phyloP scores from a whole-genome alignment of 495 filamentous ascomycete species.

The Acidomyces sp. region DNA sequence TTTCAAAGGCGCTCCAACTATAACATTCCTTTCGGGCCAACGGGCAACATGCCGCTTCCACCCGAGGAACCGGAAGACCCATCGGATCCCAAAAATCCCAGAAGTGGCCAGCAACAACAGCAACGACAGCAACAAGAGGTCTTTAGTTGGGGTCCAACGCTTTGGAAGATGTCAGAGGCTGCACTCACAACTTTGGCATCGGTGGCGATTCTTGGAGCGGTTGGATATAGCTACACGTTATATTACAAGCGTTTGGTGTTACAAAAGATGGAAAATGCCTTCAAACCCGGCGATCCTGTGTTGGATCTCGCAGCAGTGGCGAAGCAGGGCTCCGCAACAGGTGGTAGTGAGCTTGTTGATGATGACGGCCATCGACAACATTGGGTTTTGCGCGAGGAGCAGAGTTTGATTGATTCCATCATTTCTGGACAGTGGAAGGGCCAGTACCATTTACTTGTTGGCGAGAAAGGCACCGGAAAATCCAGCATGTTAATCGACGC shows the following conservation, averaged over 20 bases:
- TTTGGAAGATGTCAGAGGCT: slow-evolving; percentile 72
- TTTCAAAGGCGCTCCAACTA: slow-evolving; percentile 4
- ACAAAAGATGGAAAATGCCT: slow-evolving; percentile 86
- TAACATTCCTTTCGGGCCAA: slow-evolving; percentile 3
- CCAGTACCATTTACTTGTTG: slow-evolving; percentile 86
- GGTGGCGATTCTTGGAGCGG: slow-evolving; percentile 64
- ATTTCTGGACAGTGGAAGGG: slow-evolving; percentile 54
- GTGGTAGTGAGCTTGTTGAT: slow-evolving; percentile 18
- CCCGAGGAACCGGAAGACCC: slow-evolving; percentile 10
- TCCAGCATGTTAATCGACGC: slow-evolving; percentile 88
- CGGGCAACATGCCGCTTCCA: not conserved
- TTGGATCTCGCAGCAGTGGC: slow-evolving; percentile 72
- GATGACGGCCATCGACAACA: slow-evolving; percentile 44
- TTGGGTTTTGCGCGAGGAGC: slow-evolving; percentile 75
- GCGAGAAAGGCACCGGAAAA: slow-evolving; percentile 94
- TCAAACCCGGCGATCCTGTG: slow-evolving; percentile 80
- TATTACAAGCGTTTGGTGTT: slow-evolving; percentile 85
- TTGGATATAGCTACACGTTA: slow-evolving; percentile 70
- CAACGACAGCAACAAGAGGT: slow-evolving; percentile 3
- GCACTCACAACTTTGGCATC: slow-evolving; percentile 81
- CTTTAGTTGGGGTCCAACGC: slow-evolving; percentile 34
- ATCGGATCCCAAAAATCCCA: not conserved
- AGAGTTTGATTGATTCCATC: slow-evolving; percentile 63
- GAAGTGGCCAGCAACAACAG: no score
- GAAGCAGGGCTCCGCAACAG: slow-evolving; percentile 22